Evolutionary conservation across 179 eudicot species (phyloP).

Genomic region (Silene vulgaris): DNA sequence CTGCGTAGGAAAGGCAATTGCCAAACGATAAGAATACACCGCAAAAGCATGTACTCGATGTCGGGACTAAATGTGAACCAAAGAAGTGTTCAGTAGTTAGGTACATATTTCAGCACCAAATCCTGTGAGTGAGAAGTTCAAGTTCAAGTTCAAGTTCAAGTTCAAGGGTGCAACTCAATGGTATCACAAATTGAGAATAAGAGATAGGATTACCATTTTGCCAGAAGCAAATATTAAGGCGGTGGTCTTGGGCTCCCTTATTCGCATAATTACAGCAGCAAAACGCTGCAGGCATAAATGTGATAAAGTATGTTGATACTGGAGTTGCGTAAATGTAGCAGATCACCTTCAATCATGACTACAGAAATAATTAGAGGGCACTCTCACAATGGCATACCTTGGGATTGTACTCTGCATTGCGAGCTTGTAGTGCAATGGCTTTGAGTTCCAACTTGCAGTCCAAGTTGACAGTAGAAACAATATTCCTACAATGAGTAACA

Average conservation of each 20-base stretch:
- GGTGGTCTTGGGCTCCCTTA: conserved; percentile 84
- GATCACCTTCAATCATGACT: not conserved
- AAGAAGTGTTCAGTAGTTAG: not conserved
- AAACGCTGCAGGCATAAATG: conserved; percentile 50
- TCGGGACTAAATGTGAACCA: not conserved
- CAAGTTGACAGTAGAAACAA: conserved; percentile 80
- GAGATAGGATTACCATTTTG: conserved; percentile 55
- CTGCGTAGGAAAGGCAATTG: conserved; percentile 23
- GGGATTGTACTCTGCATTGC: conserved; percentile 84
- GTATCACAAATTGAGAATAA: not conserved
- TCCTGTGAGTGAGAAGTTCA: not conserved
- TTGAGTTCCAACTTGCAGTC: conserved; percentile 83
- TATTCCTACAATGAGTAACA: conserved; percentile 28
- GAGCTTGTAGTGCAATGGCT: conserved; percentile 77
- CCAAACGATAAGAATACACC: not conserved
- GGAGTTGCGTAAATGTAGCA: not conserved
- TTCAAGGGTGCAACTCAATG: not conserved
- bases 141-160: not conserved
- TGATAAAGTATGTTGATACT: not conserved
- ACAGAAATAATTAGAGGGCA: not conserved
- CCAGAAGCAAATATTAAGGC: conserved; percentile 89
- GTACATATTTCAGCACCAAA: not conserved
- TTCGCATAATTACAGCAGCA: conserved; percentile 88
- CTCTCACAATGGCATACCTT: conserved; percentile 37
- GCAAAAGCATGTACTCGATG: not conserved